Base-by-base conservation (phyloP, 495 filamentous ascomycete species). In the Penicillium paxilli region DNA sequence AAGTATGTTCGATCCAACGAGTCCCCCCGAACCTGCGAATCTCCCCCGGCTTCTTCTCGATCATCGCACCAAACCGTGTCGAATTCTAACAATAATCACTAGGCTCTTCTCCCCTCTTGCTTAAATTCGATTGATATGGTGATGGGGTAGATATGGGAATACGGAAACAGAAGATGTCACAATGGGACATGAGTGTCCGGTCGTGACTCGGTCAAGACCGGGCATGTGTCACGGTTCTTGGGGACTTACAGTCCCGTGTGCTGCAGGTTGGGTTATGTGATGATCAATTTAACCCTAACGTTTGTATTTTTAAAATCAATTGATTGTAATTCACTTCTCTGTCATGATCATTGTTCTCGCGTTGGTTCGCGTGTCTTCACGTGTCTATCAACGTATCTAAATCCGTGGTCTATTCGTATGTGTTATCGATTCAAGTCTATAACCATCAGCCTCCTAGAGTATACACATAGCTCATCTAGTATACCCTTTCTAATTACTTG, bases 71-170 rank as follows among this genome's bases (percentile, higher is more conserved):
- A 8, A 17, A 1, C n/a, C 30, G n/a, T 32, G 16, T 21, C 21
- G 14, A 38, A 19, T 47, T 23, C 62, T 69, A 65, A 65, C 59
- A n/a, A n/a, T 16, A 10, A 23, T 28, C 4, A 51, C 61, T 47
- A 90, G 87, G 69, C 75, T 91, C 41, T 84, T 91, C 68, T 91
- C 87, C 28, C 87, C 87, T 32, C 82, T 91, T 58, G 86, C 85
- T 40, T 73, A 63, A 64, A 37, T 16, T n/a, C 28, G 38, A 28
- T 26, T 44, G 8, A 22, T 16, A 16, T 9, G 20, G 5, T 3
- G 20, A 21, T 22, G 40, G 20, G 14, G 4, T 22, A 12, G 20
- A 42, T 42, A 42, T 42, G 17, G 12, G 40, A 42, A n/a, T n/a
- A n/a, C n/a, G n/a, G n/a, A n/a, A n/a, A n/a, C n/a, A n/a, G n/a